These are phyloP conservation scores for Colletotrichum shisoi DNA, from an alignment of 2,329 filamentous ascomycete genomes.

Conservation along the genomic window DNA sequence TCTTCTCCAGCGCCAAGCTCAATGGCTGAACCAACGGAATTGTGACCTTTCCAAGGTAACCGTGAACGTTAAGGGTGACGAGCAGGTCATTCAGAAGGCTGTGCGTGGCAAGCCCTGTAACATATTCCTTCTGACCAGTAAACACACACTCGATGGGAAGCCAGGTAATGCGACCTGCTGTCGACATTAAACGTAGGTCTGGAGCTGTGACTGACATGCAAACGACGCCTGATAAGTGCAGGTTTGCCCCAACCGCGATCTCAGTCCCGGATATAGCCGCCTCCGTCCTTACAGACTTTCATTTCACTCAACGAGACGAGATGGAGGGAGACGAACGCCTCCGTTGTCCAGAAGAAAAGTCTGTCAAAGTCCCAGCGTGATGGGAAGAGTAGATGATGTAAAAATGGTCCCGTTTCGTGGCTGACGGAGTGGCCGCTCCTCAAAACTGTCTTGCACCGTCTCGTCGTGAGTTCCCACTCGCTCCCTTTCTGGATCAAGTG, in stretches of 20 bases:
- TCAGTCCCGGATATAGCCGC: slow-evolving; percentile 18
- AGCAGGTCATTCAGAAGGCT: slow-evolving; percentile 9
- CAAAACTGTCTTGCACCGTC: slow-evolving; percentile 14
- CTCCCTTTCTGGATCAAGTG: slow-evolving; percentile 20
- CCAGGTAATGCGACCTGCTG: slow-evolving; percentile 21
- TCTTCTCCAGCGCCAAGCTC: slow-evolving; percentile 2
- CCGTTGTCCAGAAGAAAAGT: slow-evolving; percentile 33
- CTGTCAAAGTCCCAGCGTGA: slow-evolving; percentile 23
- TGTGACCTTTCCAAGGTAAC: slow-evolving; percentile 1
- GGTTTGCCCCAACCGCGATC: slow-evolving; percentile 33
- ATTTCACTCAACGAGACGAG: slow-evolving; percentile 27
- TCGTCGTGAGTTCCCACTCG: slow-evolving; percentile 11
- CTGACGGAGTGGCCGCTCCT: slow-evolving; percentile 14
- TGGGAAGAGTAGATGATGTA: neutral
- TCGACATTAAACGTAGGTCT: slow-evolving; percentile 23
- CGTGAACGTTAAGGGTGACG: slow-evolving; percentile 3
- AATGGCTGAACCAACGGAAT: slow-evolving; percentile 10
- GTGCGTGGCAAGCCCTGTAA: neutral
- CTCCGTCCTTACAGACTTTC: slow-evolving; percentile 2
- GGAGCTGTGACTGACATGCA: slow-evolving; percentile 33
- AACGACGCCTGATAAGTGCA: slow-evolving; percentile 13
- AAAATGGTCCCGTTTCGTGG: slow-evolving; percentile 26
- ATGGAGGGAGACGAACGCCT: slow-evolving; percentile 32
- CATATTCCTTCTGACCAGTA: slow-evolving; percentile 15
- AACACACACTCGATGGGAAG: slow-evolving; percentile 31